Evolutionary conservation across 306 rosid species (phyloP), one percentile per base, ranked within the genome.

Genomic region (Adenanthera pavonina): DNA sequence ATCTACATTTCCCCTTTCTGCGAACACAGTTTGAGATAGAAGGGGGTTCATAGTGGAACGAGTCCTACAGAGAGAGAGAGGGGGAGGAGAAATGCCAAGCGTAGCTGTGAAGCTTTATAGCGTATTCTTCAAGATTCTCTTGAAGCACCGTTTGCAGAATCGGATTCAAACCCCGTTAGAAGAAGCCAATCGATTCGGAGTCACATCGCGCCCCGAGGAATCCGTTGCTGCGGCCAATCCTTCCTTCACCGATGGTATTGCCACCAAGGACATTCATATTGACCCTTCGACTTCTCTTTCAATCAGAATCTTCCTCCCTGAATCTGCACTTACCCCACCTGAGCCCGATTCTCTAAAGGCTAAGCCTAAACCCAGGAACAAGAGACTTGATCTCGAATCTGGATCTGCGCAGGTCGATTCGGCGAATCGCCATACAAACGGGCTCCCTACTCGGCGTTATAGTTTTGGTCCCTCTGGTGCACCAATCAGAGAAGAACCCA

Each of bases 61-160:
- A 76, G 71, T 80, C 6, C 17, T 20, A 7, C 56, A 3, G 44
- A 35, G 54, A 66, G 19, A 3, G 62, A 19, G 62, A 19, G 19
- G 19, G 1, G 72, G 48, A 36, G 53, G 73, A 80, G 92, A 89
- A 78, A 95, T 95, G 99, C 98, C 99, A 83, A 93, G 91, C 91
- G 98, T 95, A 80, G 92, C 97, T 79, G 97, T 95, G 73, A 93
- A 95, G 92, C 98, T 95, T 79, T 95, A 95, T 60, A 95, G 99
- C 90, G 98, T 93, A 14, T 91, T 95, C 96, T 95, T 93, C 97
- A 95, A 95, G 90, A 93, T 95, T 84, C 97, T 95, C 92, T 88
- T 93, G 91, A 95, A 95, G 90, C 99, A 95, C 86, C 99, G 99
- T 62, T 78, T 95, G 73, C 98, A 93, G 89, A 95, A 89, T 72